These are phyloP conservation scores for Dioscorea dumetorum DNA, from an alignment of 106 monocot genomes.

Conservation along the genomic window DNA sequence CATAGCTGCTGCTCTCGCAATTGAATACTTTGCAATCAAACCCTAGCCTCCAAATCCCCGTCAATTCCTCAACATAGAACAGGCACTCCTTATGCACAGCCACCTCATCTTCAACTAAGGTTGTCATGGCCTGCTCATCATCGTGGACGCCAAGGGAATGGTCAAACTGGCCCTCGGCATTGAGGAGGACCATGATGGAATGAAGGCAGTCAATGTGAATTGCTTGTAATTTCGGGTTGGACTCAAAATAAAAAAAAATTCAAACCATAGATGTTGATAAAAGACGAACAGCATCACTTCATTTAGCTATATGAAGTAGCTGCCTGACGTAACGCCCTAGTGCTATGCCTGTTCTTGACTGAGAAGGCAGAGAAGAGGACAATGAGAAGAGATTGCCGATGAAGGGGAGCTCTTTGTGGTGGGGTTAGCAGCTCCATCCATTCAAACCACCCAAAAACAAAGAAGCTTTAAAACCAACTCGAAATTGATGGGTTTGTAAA, in stretches of 20 bases:
- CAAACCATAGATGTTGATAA: too few species aligned
- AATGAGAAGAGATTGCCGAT: neutral
- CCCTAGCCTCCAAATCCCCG: slow-evolving; percentile 58
- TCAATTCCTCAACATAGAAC: slow-evolving; percentile 75
- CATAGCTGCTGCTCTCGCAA: slow-evolving; percentile 44
- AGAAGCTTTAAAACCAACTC: slow-evolving; percentile 1
- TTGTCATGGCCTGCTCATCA: slow-evolving; percentile 32
- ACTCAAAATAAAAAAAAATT: too few species aligned
- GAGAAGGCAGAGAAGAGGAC: slow-evolving; percentile 8
- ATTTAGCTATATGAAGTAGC: too few species aligned
- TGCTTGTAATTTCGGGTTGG: too few species aligned
- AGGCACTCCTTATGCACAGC: slow-evolving; percentile 51
- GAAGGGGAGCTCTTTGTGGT: slow-evolving; percentile 12
- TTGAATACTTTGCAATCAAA: slow-evolving; percentile 57
- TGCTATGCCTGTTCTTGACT: neutral
- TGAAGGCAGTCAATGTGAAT: slow-evolving; percentile 48
- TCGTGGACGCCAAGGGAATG: slow-evolving; percentile 54
- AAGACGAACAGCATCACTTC: too few species aligned
- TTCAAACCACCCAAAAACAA: slow-evolving; percentile 41
- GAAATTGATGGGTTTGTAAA: neutral
- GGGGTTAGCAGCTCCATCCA: slow-evolving; percentile 11
- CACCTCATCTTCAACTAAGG: slow-evolving; percentile 26
- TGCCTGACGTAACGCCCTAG: too few species aligned
- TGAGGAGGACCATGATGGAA: slow-evolving; percentile 66
- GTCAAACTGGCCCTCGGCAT: slow-evolving; percentile 73